Base-by-base conservation (phyloP, 176 grass and related monocot genomes). In the Oropetium thomaeum region DNA sequence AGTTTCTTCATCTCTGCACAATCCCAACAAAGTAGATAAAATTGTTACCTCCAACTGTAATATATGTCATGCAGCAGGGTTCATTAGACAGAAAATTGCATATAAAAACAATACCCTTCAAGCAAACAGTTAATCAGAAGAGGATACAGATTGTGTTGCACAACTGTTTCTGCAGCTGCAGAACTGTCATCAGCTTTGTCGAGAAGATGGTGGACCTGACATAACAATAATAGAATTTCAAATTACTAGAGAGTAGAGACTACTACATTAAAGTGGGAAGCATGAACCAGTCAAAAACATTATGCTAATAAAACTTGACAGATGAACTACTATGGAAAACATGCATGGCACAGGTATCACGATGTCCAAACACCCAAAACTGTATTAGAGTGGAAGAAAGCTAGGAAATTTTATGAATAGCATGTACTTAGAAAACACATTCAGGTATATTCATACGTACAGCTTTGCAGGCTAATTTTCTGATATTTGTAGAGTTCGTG, bases 391-490 rank as follows among this genome's bases (percentile, higher is more conserved):
- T 33, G 9, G 19, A 38, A 53, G 2, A 38, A 81, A 77, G 17
- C n/a, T 47, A 71, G n/a, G 17, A 69, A 57, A 8, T 81, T 39
- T 58, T 8, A 60, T 2, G 29, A 58, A 54, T 58, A 76, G 26
- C 37, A 70, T 70, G 57, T 26, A 53, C 30, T 55, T 42, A 26
- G 80, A 37, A 62, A 71, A 58, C 43, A 39, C 5, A 13, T 67
- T 62, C 5, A 74, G 71, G 68, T 28, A 79, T 88, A 73, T 97
- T 88, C 90, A 72, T 20, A 79, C 94, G 61, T 97, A 97, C 94
- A 72, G 81, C 81, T 89, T 90, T 97, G 87, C 88, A 97, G 48
- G 95, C 84, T 63, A 97, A 71, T 71, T 86, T 84, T 87, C 42
- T 92, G 69, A 93, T 85, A n/a, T n/a, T 71, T 10, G 87, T 85